Evolutionary conservation across 495 filamentous ascomycete species (phyloP).

Genomic region (Tirmania nivea): DNA sequence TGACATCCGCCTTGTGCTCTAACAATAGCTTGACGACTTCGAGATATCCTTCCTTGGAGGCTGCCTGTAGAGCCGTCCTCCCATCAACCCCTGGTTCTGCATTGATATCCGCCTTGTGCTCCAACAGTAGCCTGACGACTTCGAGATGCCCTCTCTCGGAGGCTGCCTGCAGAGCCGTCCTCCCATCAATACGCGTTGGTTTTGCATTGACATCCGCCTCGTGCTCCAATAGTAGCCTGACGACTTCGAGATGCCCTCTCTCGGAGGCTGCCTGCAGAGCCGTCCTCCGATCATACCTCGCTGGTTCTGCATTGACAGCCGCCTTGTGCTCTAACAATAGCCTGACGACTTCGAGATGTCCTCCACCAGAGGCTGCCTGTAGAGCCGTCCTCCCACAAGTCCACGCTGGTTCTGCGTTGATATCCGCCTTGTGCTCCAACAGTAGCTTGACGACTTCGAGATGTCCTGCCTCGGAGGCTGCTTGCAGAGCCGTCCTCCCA

Average conservation of each 20-base stretch:
- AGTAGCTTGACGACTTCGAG: no score
- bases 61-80: constrained; percentile 1
- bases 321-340: constrained; percentile 9
- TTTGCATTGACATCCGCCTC: no score
- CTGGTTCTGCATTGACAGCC: constrained; percentile 2
- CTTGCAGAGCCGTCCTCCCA: no score
- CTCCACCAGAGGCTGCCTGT: constrained; percentile 5
- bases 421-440: neutral
- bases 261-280: constrained; percentile 14
- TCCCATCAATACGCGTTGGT: no score
- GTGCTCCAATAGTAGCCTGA: constrained; percentile 1
- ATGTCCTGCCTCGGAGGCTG: no score
- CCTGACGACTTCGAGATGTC: constrained; percentile 4
- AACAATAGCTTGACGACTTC: constrained; percentile 1
- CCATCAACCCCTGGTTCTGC: neutral
- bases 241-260: constrained; percentile 2
- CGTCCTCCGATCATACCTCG: constrained; percentile 9
- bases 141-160: constrained; percentile 1
- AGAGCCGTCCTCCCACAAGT: constrained; percentile 11
- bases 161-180: constrained; percentile 2
- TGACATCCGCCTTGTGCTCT: neutral
- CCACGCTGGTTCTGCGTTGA: neutral
- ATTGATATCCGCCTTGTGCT: neutral
- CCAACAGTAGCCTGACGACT: constrained; percentile 3
- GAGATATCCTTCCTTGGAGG: neutral